Evolutionary conservation across 2,329 filamentous ascomycete species (phyloP).

Genomic region (Penicillium verrucosum): DNA sequence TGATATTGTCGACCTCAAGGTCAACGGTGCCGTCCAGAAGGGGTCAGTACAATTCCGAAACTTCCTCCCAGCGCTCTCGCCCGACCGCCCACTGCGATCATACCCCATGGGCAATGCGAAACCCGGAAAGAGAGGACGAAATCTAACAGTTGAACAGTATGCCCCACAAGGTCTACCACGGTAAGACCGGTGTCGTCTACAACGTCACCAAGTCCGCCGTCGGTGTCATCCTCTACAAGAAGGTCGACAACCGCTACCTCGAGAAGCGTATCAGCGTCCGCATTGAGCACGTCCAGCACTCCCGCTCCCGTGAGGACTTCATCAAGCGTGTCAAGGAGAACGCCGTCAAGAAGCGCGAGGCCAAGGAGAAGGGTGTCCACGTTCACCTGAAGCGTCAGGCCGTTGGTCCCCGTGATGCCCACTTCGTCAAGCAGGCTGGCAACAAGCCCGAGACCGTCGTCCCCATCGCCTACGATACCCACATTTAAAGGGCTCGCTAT

Average conservation of each 20-base stretch:
- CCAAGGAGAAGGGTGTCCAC: constrained; percentile 82
- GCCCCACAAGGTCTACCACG: constrained; percentile 99
- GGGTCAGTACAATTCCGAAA: constrained; percentile 62
- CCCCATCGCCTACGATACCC: constrained; percentile 95
- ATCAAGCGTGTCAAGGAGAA: constrained; percentile 94
- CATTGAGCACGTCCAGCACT: constrained; percentile 93
- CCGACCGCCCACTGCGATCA: constrained; percentile 1
- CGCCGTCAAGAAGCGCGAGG: constrained; percentile 86
- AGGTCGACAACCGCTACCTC: constrained; percentile 98
- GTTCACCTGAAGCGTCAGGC: constrained; percentile 93
- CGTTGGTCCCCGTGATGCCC: constrained; percentile 71
- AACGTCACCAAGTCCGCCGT: constrained; percentile 98
- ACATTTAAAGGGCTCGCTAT: constrained; percentile 66
- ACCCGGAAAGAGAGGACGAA: neutral
- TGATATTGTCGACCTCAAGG: constrained; percentile 98
- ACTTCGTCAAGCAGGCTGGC: constrained; percentile 74
- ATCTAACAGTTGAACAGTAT: constrained; percentile 59
- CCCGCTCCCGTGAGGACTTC: constrained; percentile 96
- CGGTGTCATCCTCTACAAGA: constrained; percentile 99
- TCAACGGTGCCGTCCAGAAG: constrained; percentile 98
- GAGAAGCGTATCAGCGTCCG: constrained; percentile 99
- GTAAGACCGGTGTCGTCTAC: constrained; percentile 97
- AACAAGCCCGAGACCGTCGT: constrained; percentile 87
- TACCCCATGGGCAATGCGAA: constrained; percentile 5
- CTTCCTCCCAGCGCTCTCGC: neutral